Evolutionary conservation across 1,284 basidiomycete genomes (phyloP), one percentile per base, ranked within the genome.

Genomic region (Microbotryum violaceum): DNA sequence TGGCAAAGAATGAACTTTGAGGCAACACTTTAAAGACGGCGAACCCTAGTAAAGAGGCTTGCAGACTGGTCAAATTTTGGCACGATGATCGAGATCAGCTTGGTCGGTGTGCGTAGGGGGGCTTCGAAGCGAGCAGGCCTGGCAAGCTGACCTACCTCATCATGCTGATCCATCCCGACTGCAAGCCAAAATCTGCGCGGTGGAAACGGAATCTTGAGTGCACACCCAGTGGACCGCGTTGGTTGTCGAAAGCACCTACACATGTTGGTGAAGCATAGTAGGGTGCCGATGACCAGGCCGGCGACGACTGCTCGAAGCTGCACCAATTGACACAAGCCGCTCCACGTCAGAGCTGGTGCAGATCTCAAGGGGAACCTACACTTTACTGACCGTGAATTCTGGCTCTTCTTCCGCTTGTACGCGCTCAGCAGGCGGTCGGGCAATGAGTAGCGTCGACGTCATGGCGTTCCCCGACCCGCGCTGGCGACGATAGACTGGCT

Each of bases 11-110:
- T 1, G 84, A 84, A 20, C 88, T 79, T 23, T 61, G 58, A 1
- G 76, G 77, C 63, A 88, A 77, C 57, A 86, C 79, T 61, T 77
- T 77, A 64, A 92, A 92, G 58, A 96, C 75, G 2, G 92, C 83
- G 75, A 88, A 97, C 8, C 92, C 93, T 42, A 97, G 86, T 31
- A 97, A 80, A 21, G 90, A 60, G 51, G 48, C 16, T 31, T 9
- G 51, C 16, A 18, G n/a, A 31, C 33, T 20, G 29, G 50, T 33
- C 8, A 1, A 29, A 49, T 49, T 18, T 6, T 29, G 29, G 25
- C 31, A 29, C 49, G 7, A 20, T 9, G 33, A 21, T 16, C 51
- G 21, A 44, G 31, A 42, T 31, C 23, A 10, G 10, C 10, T 51
- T 25, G 46, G 7, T 54, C 54, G 16, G 53, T 57, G 65, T 12